Base-by-base conservation (phyloP, 2,329 filamentous ascomycete genomes). In the Pseudogymnoascus sp. region DNA sequence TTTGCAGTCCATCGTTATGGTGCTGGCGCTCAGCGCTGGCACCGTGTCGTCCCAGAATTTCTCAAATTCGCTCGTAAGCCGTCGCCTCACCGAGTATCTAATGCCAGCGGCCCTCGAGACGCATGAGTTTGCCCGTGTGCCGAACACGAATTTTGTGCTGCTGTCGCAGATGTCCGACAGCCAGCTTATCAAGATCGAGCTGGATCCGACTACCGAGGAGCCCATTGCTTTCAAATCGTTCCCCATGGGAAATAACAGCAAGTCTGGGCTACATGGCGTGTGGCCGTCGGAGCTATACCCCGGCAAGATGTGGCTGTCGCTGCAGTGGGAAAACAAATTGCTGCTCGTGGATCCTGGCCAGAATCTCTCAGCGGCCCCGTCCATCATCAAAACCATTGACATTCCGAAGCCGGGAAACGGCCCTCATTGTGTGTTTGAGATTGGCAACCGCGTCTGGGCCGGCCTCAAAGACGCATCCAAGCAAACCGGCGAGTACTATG, bases 121-220 rank as follows among this genome's bases (percentile, higher is more conserved):
- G n/a, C 59, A 60, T 8, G 59, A 52, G 37, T 60, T 60, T 31
- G 59, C 59, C 21, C 59, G 59, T 12, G 59, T 60, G 36, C 59
- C 59, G 12, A 45, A 45, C 25, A 31, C 59, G 13, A 60, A 60
- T 60, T 60, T 60, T 42, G 33, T 60, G n/a, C 36, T 60, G 8
- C 36, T 60, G 25, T 60, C 37, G 25, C 59, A 60, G 21, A 60
- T 60, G 59, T 40, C 37, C 1, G 37, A 60, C 25, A 60, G 59
- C n/a, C 59, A 60, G 59, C 59, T 60, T 15, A 42, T 60, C 25
- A 60, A 60, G 37, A 60, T 60, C 21, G 59, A 60, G 59, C 25
- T 60, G 59, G 13, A 60, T 52, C 59, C 59, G 37, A 42, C 21
- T 15, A 60, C 59, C n/a, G 59, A 60, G 31, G 36, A 60, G 21